Percentiles rank a stretch among this genome's conserved stretches.
phyloP scores from a whole-genome alignment of 352 stramenopile genomes.

The Blastocystis sp. region DNA sequence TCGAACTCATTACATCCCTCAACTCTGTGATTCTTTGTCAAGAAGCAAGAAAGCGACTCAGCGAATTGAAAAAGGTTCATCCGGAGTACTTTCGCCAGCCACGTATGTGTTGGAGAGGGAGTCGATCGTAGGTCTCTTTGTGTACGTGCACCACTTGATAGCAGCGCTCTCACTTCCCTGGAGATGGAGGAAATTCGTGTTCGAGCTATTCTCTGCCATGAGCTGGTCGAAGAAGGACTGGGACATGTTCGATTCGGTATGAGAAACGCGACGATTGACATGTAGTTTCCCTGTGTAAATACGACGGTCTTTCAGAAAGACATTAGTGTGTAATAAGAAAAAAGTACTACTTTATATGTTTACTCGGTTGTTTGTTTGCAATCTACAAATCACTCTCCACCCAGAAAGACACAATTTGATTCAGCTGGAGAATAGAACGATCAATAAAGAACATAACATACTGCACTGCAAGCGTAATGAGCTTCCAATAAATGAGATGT shows the following conservation, averaged over 20 bases:
- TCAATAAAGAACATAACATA: not conserved
- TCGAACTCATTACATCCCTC: not conserved
- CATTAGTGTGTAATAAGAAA: not conserved
- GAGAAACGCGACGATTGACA: not conserved
- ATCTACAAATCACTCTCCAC: not conserved
- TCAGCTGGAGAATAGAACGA: not conserved
- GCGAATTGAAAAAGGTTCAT: not conserved
- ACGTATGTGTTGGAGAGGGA: not conserved
- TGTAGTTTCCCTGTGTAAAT: not conserved
- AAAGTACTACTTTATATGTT: not conserved
- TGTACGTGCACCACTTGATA: conserved; percentile 11
- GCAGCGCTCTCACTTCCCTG: not conserved
- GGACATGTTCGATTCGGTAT: not conserved
- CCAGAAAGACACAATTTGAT: not conserved
- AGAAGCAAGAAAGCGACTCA: not conserved
- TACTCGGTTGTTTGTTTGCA: not conserved
- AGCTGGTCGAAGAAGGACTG: not conserved
- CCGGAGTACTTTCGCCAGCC: not conserved
- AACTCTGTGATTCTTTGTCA: not conserved
- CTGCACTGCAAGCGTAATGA: not conserved
- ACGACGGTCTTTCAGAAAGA: not conserved
- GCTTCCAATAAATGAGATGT: not conserved
- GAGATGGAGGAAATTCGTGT: conserved; percentile 2
- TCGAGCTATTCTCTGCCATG: not conserved
- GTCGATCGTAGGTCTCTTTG: not conserved